Conservation (phyloP, 1,284 basidiomycete species). For the Microbotryomycetes sp. region DNA sequence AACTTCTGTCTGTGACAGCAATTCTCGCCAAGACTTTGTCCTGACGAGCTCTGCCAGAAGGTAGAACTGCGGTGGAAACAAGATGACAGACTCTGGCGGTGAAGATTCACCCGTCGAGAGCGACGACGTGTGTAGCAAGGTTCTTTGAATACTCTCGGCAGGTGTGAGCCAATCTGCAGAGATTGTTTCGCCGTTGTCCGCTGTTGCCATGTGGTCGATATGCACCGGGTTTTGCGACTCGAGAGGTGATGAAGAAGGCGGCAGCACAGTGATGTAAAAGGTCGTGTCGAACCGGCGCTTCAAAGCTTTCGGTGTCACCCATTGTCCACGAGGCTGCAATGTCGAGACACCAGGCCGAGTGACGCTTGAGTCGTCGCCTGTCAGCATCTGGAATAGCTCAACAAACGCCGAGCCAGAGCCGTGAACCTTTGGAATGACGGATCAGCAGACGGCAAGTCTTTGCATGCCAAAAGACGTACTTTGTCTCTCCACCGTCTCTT, state of each 20-base stretch:
- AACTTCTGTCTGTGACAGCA: neutral
- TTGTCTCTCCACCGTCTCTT: constrained; percentile 14
- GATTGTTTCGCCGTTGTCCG: constrained; percentile 26
- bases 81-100: constrained; percentile 9
- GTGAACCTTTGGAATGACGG: neutral
- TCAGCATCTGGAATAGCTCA: constrained; percentile 3
- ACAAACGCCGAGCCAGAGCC: constrained; percentile 1
- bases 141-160: constrained; percentile 18
- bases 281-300: constrained; percentile 35
- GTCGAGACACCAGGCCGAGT: neutral
- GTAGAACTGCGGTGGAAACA: constrained; percentile 35
- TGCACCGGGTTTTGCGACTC: neutral
- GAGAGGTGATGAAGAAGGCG: constrained; percentile 5
- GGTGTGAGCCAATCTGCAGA: constrained; percentile 31
- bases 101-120: neutral
- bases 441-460: neutral
- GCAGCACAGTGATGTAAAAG: constrained; percentile 34
- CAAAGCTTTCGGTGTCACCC: constrained; percentile 24
- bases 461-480: neutral
- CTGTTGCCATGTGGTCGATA: constrained; percentile 6
- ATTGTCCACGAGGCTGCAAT: constrained; percentile 24
- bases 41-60: constrained; percentile 25
- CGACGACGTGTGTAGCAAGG: constrained; percentile 7
- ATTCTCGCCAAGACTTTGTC: constrained; percentile 1
- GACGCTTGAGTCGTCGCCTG: neutral